Conservation (phyloP, 78 protist species). For the Protostelium mycophagum region DNA sequence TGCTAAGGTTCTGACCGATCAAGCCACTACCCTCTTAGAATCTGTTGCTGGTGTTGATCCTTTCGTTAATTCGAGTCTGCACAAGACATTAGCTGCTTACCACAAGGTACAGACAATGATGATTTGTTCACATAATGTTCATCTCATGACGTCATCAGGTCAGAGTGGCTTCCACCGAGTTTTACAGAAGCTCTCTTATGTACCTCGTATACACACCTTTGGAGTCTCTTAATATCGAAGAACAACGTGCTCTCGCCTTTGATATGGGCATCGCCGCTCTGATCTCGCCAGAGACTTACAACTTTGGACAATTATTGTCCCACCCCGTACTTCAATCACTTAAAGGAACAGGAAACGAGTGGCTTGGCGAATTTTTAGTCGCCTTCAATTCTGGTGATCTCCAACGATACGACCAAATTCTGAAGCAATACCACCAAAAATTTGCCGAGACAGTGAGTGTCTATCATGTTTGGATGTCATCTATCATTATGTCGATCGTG, state of each 20-base stretch:
- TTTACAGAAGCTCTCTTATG: constrained; percentile 55
- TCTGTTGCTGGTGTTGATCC: constrained; percentile 27
- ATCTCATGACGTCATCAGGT: background rate
- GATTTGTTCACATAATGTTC: background rate
- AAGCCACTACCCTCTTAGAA: background rate
- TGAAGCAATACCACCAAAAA: constrained; percentile 16
- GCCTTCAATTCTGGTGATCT: constrained; percentile 77
- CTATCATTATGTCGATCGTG: too few species aligned
- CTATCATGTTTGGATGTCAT: background rate
- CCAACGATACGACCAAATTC: constrained; percentile 28
- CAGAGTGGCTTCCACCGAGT: constrained; percentile 41
- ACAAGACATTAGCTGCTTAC: constrained; percentile 18
- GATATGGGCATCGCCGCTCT: constrained; percentile 80
- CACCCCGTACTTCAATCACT: constrained; percentile 69
- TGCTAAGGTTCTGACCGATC: background rate
- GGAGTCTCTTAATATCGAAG: constrained; percentile 33
- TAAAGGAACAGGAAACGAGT: constrained; percentile 35
- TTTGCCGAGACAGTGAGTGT: constrained; percentile 11
- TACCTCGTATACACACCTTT: constrained; percentile 67
- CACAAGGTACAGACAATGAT: constrained; percentile 20
- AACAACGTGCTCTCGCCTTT: constrained; percentile 47
- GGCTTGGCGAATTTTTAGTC: constrained; percentile 61
- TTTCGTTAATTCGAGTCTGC: constrained; percentile 22
- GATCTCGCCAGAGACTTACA: constrained; percentile 65
- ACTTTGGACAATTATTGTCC: constrained; percentile 75